Evolutionary conservation across 176 grass and related monocot genomes (phyloP).

Genomic region (Zea luxurians): DNA sequence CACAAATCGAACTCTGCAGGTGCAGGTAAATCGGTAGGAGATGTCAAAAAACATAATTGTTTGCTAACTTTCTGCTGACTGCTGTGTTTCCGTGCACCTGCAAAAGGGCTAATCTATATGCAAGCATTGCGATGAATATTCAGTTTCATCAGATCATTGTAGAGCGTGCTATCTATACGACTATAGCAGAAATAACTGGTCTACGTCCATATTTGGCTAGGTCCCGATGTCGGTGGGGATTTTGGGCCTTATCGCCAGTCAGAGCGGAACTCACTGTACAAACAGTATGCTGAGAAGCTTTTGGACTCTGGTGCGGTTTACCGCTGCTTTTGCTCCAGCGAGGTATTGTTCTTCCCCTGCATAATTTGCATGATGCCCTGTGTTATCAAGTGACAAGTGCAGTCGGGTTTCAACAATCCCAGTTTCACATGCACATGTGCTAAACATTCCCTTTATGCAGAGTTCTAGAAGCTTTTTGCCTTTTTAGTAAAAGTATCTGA

Average conservation of each 20-base stretch:
- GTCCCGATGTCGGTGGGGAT: constrained; percentile 71
- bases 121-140: not conserved
- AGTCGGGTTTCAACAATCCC: not conserved
- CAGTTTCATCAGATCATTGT: not conserved
- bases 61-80: not conserved
- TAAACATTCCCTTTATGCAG: not conserved
- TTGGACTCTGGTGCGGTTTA: constrained; percentile 87
- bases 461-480: not conserved
- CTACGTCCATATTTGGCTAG: constrained; percentile 29
- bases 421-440: not conserved
- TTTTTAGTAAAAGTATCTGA: not conserved
- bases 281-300: constrained; percentile 71
- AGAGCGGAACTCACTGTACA: constrained; percentile 85
- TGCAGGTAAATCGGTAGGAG: not conserved
- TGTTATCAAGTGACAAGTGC: not conserved
- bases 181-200: not conserved
- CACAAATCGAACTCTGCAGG: too few relatives aligned
- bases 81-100: not conserved
- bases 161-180: not conserved
- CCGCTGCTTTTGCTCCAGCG: constrained; percentile 84
- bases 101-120: not conserved
- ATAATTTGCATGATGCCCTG: not conserved
- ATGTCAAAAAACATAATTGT: not conserved
- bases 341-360: constrained; percentile 40
- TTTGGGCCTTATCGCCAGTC: constrained; percentile 93